These are phyloP conservation scores for Xylariaceae sp. DNA, from an alignment of 2,329 filamentous ascomycete genomes.

Conservation along the genomic window DNA sequence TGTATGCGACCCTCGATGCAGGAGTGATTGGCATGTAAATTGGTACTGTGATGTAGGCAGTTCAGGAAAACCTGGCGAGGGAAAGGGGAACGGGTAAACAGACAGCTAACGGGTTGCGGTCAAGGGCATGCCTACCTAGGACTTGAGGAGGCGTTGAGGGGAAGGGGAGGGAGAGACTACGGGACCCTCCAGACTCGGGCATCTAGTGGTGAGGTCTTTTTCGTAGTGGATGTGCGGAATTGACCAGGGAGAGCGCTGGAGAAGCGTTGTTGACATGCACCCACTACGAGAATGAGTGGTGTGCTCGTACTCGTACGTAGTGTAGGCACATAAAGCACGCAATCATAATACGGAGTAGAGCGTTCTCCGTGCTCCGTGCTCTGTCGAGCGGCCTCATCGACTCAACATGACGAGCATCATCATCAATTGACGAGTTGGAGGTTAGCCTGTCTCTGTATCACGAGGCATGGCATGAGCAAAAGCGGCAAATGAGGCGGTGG, in stretches of 20 bases:
- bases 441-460: constrained; percentile 13
- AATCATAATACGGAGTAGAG: too few relatives aligned
- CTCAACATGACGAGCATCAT: constrained; percentile 9
- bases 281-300: too few relatives aligned
- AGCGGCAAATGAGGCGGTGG: constrained; percentile 9
- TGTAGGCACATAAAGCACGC: too few relatives aligned
- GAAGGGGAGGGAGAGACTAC: not conserved
- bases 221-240: not conserved
- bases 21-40: not conserved
- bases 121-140: constrained; percentile 1
- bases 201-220: constrained; percentile 6
- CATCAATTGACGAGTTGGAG: constrained; percentile 16
- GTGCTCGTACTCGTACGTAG: too few relatives aligned
- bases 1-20: constrained; percentile 10
- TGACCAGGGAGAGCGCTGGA: not conserved
- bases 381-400: constrained; percentile 5
- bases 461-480: constrained; percentile 10
- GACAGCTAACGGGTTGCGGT: constrained; percentile 13
- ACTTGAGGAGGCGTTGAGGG: constrained; percentile 6
- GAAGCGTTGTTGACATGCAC: constrained; percentile 10
- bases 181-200: not conserved
- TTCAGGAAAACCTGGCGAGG: constrained; percentile 5
- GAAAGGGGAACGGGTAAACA: constrained; percentile 1
- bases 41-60: not conserved
- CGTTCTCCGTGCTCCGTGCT: not conserved